These are phyloP conservation scores for Solanum pimpinellifolium DNA, from an alignment of 257 asterid species.

Conservation along the genomic window DNA sequence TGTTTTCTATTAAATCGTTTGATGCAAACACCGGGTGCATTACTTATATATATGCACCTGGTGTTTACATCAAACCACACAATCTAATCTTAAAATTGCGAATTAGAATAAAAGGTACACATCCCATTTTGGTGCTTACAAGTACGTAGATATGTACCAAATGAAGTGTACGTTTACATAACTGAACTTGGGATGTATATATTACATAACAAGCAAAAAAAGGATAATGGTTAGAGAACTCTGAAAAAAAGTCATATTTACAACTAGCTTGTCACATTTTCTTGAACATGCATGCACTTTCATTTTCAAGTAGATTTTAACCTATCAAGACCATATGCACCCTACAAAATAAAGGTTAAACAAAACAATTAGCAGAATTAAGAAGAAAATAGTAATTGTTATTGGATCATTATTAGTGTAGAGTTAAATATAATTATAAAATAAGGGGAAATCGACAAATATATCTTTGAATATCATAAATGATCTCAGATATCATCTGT, in stretches of 20 bases:
- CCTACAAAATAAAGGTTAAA: constrained; percentile 24
- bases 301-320: constrained; percentile 42
- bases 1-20: neutral
- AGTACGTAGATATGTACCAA: neutral
- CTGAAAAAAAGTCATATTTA: neutral
- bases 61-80: neutral
- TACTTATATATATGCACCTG: neutral
- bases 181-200: neutral
- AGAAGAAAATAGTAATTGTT: neutral
- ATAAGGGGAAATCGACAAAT: too few species aligned
- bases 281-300: neutral
- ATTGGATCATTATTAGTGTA: neutral
- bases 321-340: constrained; percentile 45
- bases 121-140: neutral
- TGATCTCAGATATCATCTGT: too few species aligned
- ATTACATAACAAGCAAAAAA: constrained; percentile 3
- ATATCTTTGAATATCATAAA: too few species aligned
- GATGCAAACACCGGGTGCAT: neutral
- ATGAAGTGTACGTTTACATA: neutral
- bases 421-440: neutral
- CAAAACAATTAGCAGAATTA: neutral
- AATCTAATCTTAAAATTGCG: neutral
- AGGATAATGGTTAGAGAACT: neutral
- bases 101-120: neutral
- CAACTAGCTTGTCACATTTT: neutral